Evolutionary conservation across 805 yeast species (phyloP), one percentile per base, ranked within the genome.

Genomic region (Lipomyces anomalus): DNA sequence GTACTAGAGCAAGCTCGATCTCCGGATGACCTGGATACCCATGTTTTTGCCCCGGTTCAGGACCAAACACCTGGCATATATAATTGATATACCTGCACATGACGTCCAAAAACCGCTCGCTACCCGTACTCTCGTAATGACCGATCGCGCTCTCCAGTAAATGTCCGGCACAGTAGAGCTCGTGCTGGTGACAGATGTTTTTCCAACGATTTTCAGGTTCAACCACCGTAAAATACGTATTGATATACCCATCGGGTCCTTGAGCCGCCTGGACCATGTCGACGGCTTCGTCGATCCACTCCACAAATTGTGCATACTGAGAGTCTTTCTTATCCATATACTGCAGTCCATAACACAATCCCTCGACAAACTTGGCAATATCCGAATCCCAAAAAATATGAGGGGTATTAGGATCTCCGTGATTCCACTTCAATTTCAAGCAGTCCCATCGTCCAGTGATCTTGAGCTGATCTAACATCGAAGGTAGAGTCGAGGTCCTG

Each of bases 1-100:
- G 55, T 7, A 58, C 57, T 22, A 60, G 35, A 4, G 64, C 58
- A 13, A 60, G 46, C 42, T 60, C 64, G 18, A 60, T 53, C 38
- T 60, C 62, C 23, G 54, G 54, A 33, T 60, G 64, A 4, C 64
- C 64, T 6, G 61, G 60, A 38, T 60, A 60, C 6, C 61, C 61
- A 29, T 55, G 59, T 2, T 43, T 37, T 23, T 47, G 50, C n/a
- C n/a, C n/a, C n/a, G n/a, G n/a, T 4, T 38, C 56, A 2, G 56
- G 55, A 6, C 64, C 63, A 42, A 58, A 58, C 2, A 39, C 37
- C 9, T 38, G 22, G 17, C 47, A 34, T 21, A 58, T 44, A 16
- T 42, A 52, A 40, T 58, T 61, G 22, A 59, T 42, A 39, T 58
- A 60, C n/a, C 46, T 41, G 38, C 51, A 41, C n/a, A 58, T 7